Percentiles rank a stretch among this genome's conserved stretches.
phyloP scores from a whole-genome alignment of 441 rosid genomes.

The Viola pubescens region DNA sequence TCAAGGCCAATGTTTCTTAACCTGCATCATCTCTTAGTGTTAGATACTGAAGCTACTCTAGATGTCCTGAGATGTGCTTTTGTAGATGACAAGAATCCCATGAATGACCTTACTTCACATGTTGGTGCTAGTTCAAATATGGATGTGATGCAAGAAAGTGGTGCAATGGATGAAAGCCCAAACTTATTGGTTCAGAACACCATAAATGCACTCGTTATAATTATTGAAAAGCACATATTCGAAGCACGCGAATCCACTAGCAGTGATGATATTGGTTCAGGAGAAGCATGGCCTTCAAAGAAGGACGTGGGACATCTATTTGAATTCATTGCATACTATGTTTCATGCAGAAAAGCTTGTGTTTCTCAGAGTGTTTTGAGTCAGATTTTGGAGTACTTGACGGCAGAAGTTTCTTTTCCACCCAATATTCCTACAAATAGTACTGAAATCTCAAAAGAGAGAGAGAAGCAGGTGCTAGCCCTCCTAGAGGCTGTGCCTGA shows the following conservation, averaged over 20 bases:
- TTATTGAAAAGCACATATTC: conserved; percentile 38
- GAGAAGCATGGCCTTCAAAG: conserved; percentile 64
- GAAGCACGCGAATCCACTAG: conserved; percentile 34
- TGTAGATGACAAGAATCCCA: conserved; percentile 35
- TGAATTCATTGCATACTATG: conserved; percentile 80
- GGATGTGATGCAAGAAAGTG: conserved; percentile 36
- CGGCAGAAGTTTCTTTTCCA: conserved; percentile 39
- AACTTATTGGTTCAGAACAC: conserved; percentile 55
- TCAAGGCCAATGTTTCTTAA: conserved; percentile 48
- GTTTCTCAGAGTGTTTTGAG: conserved; percentile 59
- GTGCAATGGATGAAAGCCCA: conserved; percentile 29
- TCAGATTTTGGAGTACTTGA: conserved; percentile 67
- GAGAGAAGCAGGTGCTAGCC: conserved; percentile 79
- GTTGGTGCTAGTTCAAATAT: conserved; percentile 32
- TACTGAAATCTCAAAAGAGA: conserved; percentile 41
- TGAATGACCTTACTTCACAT: conserved; percentile 24
- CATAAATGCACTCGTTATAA: conserved; percentile 53
- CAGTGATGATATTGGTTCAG: conserved; percentile 33
- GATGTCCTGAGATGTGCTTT: conserved; percentile 89
- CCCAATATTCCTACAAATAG: conserved; percentile 22
- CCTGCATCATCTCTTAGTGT: conserved; percentile 69
- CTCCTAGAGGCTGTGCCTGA: conserved; percentile 73
- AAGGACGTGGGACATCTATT: conserved; percentile 55
- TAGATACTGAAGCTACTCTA: conserved; percentile 94
- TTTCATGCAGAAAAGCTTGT: conserved; percentile 52